phyloP scores from a whole-genome alignment of 139 green algal genomes.

The Auxenochlorella protothecoides region DNA sequence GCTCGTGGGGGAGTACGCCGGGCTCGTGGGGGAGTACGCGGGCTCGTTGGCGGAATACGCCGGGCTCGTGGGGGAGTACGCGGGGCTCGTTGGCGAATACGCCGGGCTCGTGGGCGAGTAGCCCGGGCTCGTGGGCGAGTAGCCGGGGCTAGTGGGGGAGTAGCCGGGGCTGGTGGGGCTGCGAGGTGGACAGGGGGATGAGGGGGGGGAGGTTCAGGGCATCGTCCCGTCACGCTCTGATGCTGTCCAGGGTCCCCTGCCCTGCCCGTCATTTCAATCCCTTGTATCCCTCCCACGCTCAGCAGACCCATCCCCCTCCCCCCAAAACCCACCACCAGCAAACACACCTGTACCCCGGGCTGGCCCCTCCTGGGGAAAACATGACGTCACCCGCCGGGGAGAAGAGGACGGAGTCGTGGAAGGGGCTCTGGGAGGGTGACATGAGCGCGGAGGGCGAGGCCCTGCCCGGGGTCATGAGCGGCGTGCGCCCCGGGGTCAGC shows the following conservation, averaged over 20 bases:
- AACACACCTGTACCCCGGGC: neutral
- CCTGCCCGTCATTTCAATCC: too few species aligned
- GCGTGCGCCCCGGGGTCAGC: constrained; percentile 43
- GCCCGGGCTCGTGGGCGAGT: constrained; percentile 46
- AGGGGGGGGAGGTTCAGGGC: too few species aligned
- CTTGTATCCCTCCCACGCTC: too few species aligned
- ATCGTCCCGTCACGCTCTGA: too few species aligned
- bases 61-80: constrained; percentile 33
- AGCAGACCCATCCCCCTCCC: too few species aligned
- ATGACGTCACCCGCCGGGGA: constrained; percentile 36
- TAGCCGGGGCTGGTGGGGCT: constrained; percentile 43
- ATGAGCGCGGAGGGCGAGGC: constrained; percentile 38
- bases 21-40: constrained; percentile 32
- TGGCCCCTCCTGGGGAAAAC: constrained; percentile 29
- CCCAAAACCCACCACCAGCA: neutral
- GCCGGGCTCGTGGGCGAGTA: constrained; percentile 57
- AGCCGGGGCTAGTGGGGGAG: constrained; percentile 55
- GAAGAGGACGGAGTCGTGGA: constrained; percentile 36
- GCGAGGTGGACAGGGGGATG: constrained; percentile 17
- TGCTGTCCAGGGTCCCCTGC: too few species aligned
- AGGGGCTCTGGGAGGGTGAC: constrained; percentile 39
- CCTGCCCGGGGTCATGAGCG: constrained; percentile 5
- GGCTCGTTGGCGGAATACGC: constrained; percentile 24
- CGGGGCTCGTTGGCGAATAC: constrained; percentile 14
- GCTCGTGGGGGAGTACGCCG: constrained; percentile 44